Evolutionary conservation across 1,284 basidiomycete species (phyloP).

Genomic region (Papiliotrema fonsecae): DNA sequence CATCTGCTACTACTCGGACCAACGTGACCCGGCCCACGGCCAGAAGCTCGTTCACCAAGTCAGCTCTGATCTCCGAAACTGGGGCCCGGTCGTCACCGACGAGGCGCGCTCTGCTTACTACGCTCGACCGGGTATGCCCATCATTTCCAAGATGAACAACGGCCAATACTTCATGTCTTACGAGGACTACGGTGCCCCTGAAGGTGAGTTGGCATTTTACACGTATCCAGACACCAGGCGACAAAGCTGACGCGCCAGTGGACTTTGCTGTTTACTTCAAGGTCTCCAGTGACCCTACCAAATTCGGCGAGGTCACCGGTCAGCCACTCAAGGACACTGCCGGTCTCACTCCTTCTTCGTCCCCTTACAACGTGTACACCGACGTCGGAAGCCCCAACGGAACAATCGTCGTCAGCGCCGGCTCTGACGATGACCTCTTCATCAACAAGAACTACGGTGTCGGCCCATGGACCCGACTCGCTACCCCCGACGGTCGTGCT

Average conservation of each 20-base stretch:
- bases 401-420: slow-evolving; percentile 40
- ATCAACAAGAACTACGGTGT: slow-evolving; percentile 15
- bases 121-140: slow-evolving; percentile 45
- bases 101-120: slow-evolving; percentile 32
- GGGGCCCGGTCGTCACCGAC: slow-evolving; percentile 41
- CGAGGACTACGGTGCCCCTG: slow-evolving; percentile 37
- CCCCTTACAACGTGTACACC: slow-evolving; percentile 41
- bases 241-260: not conserved
- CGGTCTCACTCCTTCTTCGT: slow-evolving; percentile 31
- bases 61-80: slow-evolving; percentile 36
- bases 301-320: slow-evolving; percentile 11
- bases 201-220: slow-evolving; percentile 1
- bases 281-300: slow-evolving; percentile 13
- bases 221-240: not conserved
- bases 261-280: slow-evolving; percentile 21
- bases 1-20: slow-evolving; percentile 47
- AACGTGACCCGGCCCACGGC: slow-evolving; percentile 41
- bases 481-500: slow-evolving; percentile 4
- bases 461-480: slow-evolving; percentile 12
- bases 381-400: slow-evolving; percentile 34
- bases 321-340: slow-evolving; percentile 17
- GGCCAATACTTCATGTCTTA: slow-evolving; percentile 43
- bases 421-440: slow-evolving; percentile 15
- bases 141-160: slow-evolving; percentile 34
- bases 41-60: slow-evolving; percentile 46